These are phyloP conservation scores for Imleria badia DNA, from an alignment of 768 basidiomycete species.

Conservation along the genomic window DNA sequence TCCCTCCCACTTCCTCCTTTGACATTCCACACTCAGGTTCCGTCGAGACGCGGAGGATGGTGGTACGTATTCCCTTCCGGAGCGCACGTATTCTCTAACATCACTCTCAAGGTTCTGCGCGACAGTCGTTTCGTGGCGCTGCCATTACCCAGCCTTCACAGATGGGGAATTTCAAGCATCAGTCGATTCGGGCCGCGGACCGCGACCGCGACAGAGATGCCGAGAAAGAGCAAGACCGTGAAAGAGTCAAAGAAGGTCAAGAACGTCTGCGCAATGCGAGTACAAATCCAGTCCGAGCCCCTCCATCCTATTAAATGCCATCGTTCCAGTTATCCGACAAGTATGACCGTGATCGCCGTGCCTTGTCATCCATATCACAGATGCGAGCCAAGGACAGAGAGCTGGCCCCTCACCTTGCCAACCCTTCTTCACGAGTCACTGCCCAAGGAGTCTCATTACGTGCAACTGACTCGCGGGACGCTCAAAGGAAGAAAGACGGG, in stretches of 20 bases:
- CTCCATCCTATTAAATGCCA: conserved; percentile 4
- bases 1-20: not conserved
- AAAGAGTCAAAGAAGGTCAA: conserved; percentile 76
- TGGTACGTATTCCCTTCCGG: conserved; percentile 41
- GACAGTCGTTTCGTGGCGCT: conserved; percentile 68
- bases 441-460: conserved; percentile 44
- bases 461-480: conserved; percentile 58
- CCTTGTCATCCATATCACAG: conserved; percentile 46
- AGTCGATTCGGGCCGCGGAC: conserved; percentile 70
- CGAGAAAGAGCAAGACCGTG: conserved; percentile 51
- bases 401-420: conserved; percentile 54
- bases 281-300: conserved; percentile 1
- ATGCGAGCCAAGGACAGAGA: conserved; percentile 70
- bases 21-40: conserved; percentile 47
- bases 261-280: conserved; percentile 72
- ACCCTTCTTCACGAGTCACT: conserved; percentile 42
- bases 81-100: conserved; percentile 3
- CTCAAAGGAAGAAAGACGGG: conserved; percentile 63
- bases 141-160: conserved; percentile 76
- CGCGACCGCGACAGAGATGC: conserved; percentile 48
- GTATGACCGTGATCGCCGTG: conserved; percentile 79
- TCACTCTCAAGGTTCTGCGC: conserved; percentile 47
- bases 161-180: conserved; percentile 93
- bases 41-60: conserved; percentile 76
- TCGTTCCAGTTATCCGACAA: conserved; percentile 75